Evolutionary conservation across 1,284 basidiomycete species (phyloP), one percentile per base, ranked within the genome.

Genomic region (Leccinum brunneo-olivaceum): DNA sequence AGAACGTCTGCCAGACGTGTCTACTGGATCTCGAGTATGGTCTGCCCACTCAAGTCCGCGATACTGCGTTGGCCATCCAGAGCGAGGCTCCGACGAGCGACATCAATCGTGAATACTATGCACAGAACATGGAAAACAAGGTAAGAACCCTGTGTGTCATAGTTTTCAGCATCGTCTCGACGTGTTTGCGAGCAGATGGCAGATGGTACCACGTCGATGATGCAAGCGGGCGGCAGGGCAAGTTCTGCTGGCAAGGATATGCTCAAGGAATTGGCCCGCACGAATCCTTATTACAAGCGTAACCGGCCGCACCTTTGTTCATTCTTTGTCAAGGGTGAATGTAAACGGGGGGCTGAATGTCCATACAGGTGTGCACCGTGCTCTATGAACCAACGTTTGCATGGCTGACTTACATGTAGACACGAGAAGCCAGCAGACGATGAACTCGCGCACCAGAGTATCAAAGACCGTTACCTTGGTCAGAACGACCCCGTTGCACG

Each of bases 1-100:
- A 98, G 75, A 97, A 98, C 59, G 90, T 96, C 33, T 99, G 96
- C 70, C 96, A 98, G 69, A 98, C 94, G 1, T 98, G 96, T 65
- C 72, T 99, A 21, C 73, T 99, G 27, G 96, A 99, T 63, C 76
- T 95, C 48, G 93, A 98, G 65, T 99, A 93, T 56, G 91, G 91
- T 14, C 70, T 99, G 35, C 96, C 96, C 2, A 94, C 93, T 0
- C 96, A 99, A 73, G 94, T 98, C 12, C 76, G 96, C 47, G 96
- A 99, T 64, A 95, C 94, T 0, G 96, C 96, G 6, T 67, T 99
- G 35, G 91, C 86, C 9, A 61, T 91, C 33, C 79, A 90, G 65
- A 87, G 80, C 57, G 84, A 90, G 53, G 94, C 93, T 1, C 96
- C 95, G 6, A 92, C 84, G 40, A 93, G 90, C 58, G 93, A 98